phyloP scores from a whole-genome alignment of 805 yeast species.

The Yamadazyma akitaensis region DNA sequence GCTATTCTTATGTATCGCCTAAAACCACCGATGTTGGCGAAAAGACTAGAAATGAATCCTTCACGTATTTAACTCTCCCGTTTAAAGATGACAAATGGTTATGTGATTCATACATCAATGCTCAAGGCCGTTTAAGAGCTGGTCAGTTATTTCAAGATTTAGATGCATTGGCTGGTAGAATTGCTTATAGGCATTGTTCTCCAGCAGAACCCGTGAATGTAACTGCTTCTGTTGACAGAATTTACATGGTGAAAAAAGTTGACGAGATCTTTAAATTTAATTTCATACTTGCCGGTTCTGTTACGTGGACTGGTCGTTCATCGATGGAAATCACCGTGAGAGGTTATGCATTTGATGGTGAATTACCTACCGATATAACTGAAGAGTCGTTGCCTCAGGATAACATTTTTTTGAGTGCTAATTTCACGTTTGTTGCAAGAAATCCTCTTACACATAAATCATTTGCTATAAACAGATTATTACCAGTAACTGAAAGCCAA shows the following conservation, averaged over 20 bases:
- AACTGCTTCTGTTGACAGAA: slow-evolving; percentile 91
- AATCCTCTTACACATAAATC: slow-evolving; percentile 90
- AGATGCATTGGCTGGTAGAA: slow-evolving; percentile 91
- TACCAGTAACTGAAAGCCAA: slow-evolving; percentile 72
- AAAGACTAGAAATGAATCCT: slow-evolving; percentile 74
- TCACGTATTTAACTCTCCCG: slow-evolving; percentile 66
- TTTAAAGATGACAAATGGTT: slow-evolving; percentile 80
- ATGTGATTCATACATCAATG: slow-evolving; percentile 84
- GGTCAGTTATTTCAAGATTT: slow-evolving; percentile 94
- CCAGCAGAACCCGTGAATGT: slow-evolving; percentile 96
- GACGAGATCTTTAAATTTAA: slow-evolving; percentile 74
- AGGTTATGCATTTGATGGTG: slow-evolving; percentile 71
- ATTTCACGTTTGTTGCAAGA: slow-evolving; percentile 93
- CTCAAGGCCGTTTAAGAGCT: slow-evolving; percentile 85
- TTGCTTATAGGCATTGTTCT: slow-evolving; percentile 88
- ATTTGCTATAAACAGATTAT: slow-evolving; percentile 76
- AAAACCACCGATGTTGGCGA: slow-evolving; percentile 68
- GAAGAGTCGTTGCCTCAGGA: slow-evolving; percentile 59
- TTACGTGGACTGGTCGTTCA: slow-evolving; percentile 91
- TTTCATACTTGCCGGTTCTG: slow-evolving; percentile 84
- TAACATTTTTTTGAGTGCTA: slow-evolving; percentile 79
- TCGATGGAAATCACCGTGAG: slow-evolving; percentile 93
- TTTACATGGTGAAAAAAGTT: slow-evolving; percentile 78
- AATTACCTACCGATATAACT: slow-evolving; percentile 49
- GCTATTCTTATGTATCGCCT: slow-evolving; percentile 69